Conservation (phyloP, 306 rosid species). For the Quercus ilex region DNA sequence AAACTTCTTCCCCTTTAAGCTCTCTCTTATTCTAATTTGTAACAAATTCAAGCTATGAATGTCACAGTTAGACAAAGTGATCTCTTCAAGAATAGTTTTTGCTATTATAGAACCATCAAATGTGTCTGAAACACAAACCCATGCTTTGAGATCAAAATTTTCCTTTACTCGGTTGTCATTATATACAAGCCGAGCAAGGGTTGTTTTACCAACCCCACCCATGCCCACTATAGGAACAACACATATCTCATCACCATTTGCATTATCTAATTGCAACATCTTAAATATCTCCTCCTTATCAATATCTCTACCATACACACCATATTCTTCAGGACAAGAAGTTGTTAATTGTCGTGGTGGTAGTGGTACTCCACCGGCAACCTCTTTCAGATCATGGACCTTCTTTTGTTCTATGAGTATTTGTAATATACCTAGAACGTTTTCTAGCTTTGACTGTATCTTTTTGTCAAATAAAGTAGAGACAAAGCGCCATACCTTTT, state of each 20-base stretch:
- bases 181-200: background rate
- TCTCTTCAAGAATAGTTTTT: background rate
- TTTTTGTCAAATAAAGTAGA: background rate
- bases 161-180: background rate
- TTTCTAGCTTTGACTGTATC: background rate
- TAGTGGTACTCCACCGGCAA: background rate
- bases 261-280: background rate
- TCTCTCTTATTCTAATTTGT: background rate
- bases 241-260: background rate
- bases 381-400: constrained; percentile 3
- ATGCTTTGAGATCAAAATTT: background rate
- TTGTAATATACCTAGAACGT: background rate
- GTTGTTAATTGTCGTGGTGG: background rate
- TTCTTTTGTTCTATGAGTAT: background rate
- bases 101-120: background rate
- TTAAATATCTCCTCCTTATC: background rate
- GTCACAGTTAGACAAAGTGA: background rate
- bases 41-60: background rate
- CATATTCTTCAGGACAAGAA: background rate
- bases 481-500: background rate
- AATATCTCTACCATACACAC: constrained; percentile 17
- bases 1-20: background rate
- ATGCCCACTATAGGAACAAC: constrained; percentile 14
- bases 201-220: constrained; percentile 18
- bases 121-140: constrained; percentile 12